Base-by-base conservation (phyloP, 176 grass and related monocot species). In the maize (Zea mays) region DNA sequence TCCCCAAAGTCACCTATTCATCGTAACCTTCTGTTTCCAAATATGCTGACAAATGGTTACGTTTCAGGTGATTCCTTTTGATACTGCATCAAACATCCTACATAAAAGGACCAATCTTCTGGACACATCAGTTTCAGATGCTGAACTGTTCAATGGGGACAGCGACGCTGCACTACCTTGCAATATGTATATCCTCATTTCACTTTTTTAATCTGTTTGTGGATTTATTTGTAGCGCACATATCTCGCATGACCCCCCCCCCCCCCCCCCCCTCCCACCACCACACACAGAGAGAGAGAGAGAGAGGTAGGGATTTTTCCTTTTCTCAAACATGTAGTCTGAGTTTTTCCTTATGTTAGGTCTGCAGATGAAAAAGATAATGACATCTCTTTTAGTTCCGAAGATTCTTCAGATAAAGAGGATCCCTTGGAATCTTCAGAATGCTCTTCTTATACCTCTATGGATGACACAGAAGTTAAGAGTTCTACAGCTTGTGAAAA, bases 361-460 rank as follows among this genome's bases (percentile, higher is more conserved):
- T 33, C 16, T 86, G 63, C 67, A 72, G 78, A 75, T 83, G 80
- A 73, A 76, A 86, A 88, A 54, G 65, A 87, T 77, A 27, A 27
- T 27, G 27, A 27, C 27, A 92, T 80, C 69, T 84, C 73, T 84
- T 88, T 65, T 54, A 80, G 74, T 73, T 94, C 92, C 58, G 82
- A 90, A 66, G 85, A 92, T 73, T 94, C 70, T 83, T 90, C 87
- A 82, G 76, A 85, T 75, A 84, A 76, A 67, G 73, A 73, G 37
- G 83, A 98, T 83, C 65, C 65, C 39, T 76, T 83, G 47, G 75
- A 90, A 82, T 85, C 77, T 73, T 94, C 87, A 39, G 92, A 86
- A 41, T 86, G 76, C 72, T 97, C 93, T 71, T 97, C 81, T 62
- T 85, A 73, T 90, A 80, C 86, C 83, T 98, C 91, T 77, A 59